These are phyloP conservation scores for Aspergillus sclerotioniger DNA, from an alignment of 495 filamentous ascomycete species.

Conservation along the genomic window DNA sequence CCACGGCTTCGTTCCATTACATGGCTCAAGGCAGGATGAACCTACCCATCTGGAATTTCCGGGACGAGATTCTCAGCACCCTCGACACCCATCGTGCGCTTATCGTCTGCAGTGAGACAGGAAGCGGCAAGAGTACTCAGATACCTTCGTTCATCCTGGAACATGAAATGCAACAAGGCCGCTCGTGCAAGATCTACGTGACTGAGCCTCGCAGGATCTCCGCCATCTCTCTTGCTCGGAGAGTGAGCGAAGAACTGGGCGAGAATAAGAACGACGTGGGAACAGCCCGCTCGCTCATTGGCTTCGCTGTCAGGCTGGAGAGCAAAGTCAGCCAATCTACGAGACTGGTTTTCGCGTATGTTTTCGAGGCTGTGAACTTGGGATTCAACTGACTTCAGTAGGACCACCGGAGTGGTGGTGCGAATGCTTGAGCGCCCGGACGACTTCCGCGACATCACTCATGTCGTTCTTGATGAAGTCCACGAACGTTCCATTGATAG, in stretches of 20 bases:
- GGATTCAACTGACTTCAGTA: constrained; percentile 19
- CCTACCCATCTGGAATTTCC: constrained; percentile 87
- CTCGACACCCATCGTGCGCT: constrained; percentile 76
- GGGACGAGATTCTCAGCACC: constrained; percentile 66
- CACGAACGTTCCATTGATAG: constrained; percentile 94
- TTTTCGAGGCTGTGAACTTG: constrained; percentile 5
- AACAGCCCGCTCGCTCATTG: constrained; percentile 77
- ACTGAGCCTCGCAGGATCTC: constrained; percentile 97
- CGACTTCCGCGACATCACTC: constrained; percentile 82
- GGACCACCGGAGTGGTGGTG: constrained; percentile 83
- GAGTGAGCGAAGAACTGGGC: constrained; percentile 92
- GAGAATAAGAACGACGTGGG: constrained; percentile 80
- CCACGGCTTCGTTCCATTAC: constrained; percentile 49
- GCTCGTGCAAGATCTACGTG: constrained; percentile 86
- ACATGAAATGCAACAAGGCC: constrained; percentile 75
- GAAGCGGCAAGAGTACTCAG: constrained; percentile 96
- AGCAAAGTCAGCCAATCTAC: constrained; percentile 78
- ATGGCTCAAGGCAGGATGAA: constrained; percentile 60
- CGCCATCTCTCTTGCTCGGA: constrained; percentile 83
- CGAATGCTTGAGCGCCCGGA: constrained; percentile 90
- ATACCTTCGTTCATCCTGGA: constrained; percentile 90
- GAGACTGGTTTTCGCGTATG: constrained; percentile 76
- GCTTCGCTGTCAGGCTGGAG: constrained; percentile 91
- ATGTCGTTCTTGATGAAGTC: constrained; percentile 91
- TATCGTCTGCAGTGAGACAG: constrained; percentile 93